phyloP scores from a whole-genome alignment of 108 stramenopile species.

The Cyclotella choctawhatcheeana region DNA sequence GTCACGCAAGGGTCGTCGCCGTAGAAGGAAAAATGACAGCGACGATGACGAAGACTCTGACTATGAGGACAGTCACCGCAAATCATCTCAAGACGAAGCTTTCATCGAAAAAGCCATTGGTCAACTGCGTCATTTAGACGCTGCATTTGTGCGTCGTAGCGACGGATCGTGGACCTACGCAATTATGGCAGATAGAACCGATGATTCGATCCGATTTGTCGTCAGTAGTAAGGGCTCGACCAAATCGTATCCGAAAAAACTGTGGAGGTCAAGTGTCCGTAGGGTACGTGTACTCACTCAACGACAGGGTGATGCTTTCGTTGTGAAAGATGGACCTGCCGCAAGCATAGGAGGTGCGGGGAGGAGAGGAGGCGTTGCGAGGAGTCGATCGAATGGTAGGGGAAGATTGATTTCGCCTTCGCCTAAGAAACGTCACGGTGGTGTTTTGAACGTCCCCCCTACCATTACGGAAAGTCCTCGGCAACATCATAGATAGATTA shows the following conservation, averaged over 20 bases:
- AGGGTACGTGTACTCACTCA: slow-evolving; percentile 30
- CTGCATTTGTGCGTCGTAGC: slow-evolving; percentile 19
- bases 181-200: slow-evolving; percentile 5
- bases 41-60: slow-evolving; percentile 20
- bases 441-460: slow-evolving; percentile 21
- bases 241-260: slow-evolving; percentile 10
- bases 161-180: slow-evolving; percentile 35
- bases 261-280: slow-evolving; percentile 18
- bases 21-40: slow-evolving; percentile 10
- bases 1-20: not conserved
- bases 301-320: slow-evolving; percentile 29
- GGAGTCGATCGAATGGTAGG: slow-evolving; percentile 14
- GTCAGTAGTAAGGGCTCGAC: slow-evolving; percentile 22
- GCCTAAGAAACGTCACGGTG: slow-evolving; percentile 18
- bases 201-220: slow-evolving; percentile 23
- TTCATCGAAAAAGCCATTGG: slow-evolving; percentile 6
- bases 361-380: not conserved
- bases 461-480: slow-evolving; percentile 21
- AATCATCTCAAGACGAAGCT: not conserved
- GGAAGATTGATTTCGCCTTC: slow-evolving; percentile 32
- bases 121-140: slow-evolving; percentile 23
- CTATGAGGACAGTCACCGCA: slow-evolving; percentile 12
- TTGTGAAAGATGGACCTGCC: not conserved
- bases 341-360: not conserved
- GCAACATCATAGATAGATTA: not conserved